phyloP scores from a whole-genome alignment of 1,284 basidiomycete species.

The Rhodofomes roseus region DNA sequence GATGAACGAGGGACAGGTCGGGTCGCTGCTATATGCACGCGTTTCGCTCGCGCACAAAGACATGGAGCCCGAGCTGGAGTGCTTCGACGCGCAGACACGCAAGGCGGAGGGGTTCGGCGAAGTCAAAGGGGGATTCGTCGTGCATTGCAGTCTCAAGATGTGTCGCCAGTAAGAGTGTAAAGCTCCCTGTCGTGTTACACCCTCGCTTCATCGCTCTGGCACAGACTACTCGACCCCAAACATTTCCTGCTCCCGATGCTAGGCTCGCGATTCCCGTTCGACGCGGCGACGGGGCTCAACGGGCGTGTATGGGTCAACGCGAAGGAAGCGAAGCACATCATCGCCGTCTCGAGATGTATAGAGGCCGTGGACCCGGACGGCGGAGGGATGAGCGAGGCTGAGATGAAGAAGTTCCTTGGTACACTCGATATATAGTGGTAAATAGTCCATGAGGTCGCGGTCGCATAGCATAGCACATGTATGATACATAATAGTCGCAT shows the following conservation, averaged over 20 bases:
- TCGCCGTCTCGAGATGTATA: conserved; percentile 66
- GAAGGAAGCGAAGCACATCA: conserved; percentile 63
- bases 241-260: conserved; percentile 74
- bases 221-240: conserved; percentile 67
- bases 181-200: not conserved
- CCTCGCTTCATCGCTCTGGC: not conserved
- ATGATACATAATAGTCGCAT: not conserved
- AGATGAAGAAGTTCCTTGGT: conserved; percentile 49
- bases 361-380: conserved; percentile 68
- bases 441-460: not conserved
- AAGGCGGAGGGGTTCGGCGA: conserved; percentile 85
- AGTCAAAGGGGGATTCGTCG: conserved; percentile 74
- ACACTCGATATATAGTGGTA: conserved; percentile 48
- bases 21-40: conserved; percentile 76
- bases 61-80: conserved; percentile 87
- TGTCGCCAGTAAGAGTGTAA: conserved; percentile 63
- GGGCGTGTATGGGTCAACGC: conserved; percentile 79
- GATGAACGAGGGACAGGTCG: conserved; percentile 50
- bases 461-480: conserved; percentile 11
- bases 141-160: conserved; percentile 73
- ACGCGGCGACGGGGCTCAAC: conserved; percentile 78
- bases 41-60: conserved; percentile 85
- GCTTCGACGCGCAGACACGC: conserved; percentile 81
- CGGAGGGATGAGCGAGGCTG: conserved; percentile 48
- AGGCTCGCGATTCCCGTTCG: conserved; percentile 71